phyloP scores from a whole-genome alignment of 2,329 filamentous ascomycete genomes.

The Pyricularia sp. region DNA sequence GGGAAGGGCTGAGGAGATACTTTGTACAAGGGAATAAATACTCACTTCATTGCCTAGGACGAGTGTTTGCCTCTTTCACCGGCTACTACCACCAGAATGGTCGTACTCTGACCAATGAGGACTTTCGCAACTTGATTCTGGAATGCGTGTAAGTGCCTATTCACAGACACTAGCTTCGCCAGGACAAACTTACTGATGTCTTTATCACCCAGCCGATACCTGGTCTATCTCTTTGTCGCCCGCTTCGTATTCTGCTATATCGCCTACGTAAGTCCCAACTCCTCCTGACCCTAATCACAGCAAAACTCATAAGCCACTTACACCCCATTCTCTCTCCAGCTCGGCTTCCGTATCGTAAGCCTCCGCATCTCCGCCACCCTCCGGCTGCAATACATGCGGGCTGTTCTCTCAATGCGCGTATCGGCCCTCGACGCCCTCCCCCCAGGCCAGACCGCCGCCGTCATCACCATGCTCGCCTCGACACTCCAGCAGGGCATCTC shows the following conservation, averaged over 20 bases:
- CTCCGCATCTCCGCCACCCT: slow-evolving; percentile 51
- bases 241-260: slow-evolving; percentile 52
- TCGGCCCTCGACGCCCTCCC: slow-evolving; percentile 56
- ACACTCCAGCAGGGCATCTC: slow-evolving; percentile 53
- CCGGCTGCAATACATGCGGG: slow-evolving; percentile 53
- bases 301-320: too few relatives aligned
- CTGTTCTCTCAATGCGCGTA: slow-evolving; percentile 55
- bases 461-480: slow-evolving; percentile 55
- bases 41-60: slow-evolving; percentile 13
- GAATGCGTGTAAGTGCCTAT: slow-evolving; percentile 17
- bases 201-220: slow-evolving; percentile 39
- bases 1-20: background rate
- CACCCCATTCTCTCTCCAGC: too few relatives aligned
- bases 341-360: slow-evolving; percentile 49
- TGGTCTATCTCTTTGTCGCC: slow-evolving; percentile 60
- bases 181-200: background rate
- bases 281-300: too few relatives aligned
- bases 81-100: slow-evolving; percentile 16
- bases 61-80: slow-evolving; percentile 21
- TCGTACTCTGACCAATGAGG: slow-evolving; percentile 15
- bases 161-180: background rate
- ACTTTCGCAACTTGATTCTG: slow-evolving; percentile 17
- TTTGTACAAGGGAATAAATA: background rate
- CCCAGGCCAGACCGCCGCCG: slow-evolving; percentile 47
- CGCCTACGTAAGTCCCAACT: slow-evolving; percentile 15